These are phyloP conservation scores for Bipolaris cookei DNA, from an alignment of 2,329 filamentous ascomycete species.

Conservation along the genomic window DNA sequence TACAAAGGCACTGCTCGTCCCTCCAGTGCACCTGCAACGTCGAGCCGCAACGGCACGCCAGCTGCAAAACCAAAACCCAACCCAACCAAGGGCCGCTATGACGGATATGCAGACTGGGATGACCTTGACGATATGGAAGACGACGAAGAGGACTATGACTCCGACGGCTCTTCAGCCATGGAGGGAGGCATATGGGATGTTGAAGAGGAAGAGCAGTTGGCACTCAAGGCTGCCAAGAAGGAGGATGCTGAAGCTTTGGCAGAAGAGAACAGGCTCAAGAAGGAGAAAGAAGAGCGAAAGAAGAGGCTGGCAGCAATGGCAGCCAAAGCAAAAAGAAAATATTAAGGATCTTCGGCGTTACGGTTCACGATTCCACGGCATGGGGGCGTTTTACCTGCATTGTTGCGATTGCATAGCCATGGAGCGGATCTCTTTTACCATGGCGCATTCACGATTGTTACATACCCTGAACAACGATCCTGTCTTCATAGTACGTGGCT, in stretches of 20 bases:
- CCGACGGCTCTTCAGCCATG: constrained; percentile 76
- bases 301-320: constrained; percentile 41
- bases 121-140: constrained; percentile 55
- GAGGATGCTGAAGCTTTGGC: constrained; percentile 72
- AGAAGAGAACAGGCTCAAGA: constrained; percentile 55
- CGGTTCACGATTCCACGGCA: constrained; percentile 35
- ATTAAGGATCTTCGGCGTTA: constrained; percentile 36
- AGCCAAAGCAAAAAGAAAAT: constrained; percentile 41
- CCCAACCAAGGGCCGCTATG: constrained; percentile 43
- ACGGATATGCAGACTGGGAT: constrained; percentile 49
- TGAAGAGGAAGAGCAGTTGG: constrained; percentile 71
- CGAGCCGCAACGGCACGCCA: constrained; percentile 33
- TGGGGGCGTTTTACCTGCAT: constrained; percentile 34
- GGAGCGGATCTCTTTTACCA: constrained; percentile 35
- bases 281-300: constrained; percentile 47
- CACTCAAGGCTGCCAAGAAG: constrained; percentile 66
- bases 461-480: constrained; percentile 24
- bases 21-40: constrained; percentile 27
- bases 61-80: constrained; percentile 41
- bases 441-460: constrained; percentile 30
- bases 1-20: constrained; percentile 49
- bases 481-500: constrained; percentile 25
- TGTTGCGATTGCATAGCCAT: constrained; percentile 40
- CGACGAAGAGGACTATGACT: constrained; percentile 69
- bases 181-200: constrained; percentile 77